Conservation (phyloP, 768 basidiomycete genomes). For the Phylloporus sp. region DNA sequence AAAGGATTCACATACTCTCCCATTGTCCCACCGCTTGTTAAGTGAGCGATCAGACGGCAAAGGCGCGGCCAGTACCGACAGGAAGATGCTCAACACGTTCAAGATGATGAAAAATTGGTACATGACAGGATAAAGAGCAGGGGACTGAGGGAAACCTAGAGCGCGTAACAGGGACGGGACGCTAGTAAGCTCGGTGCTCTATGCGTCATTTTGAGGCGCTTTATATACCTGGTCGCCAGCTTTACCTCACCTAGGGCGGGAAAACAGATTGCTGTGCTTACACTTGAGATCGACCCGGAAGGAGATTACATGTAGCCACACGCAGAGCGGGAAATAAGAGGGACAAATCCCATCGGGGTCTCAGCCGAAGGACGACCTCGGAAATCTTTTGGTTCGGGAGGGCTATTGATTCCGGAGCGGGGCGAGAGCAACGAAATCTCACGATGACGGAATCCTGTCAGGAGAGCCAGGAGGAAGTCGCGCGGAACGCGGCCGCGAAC, state of each 20-base stretch:
- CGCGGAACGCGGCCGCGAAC: slow-evolving; percentile 13
- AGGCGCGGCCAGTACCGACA: slow-evolving; percentile 40
- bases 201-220: slow-evolving; percentile 6
- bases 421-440: not conserved
- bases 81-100: slow-evolving; percentile 39
- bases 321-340: slow-evolving; percentile 19
- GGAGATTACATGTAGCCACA: slow-evolving; percentile 25
- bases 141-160: not conserved
- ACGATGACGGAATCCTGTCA: slow-evolving; percentile 19
- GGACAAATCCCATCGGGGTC: slow-evolving; percentile 17
- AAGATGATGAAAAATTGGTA: slow-evolving; percentile 24
- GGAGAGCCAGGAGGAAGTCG: slow-evolving; percentile 18
- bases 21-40: slow-evolving; percentile 54
- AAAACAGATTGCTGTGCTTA: slow-evolving; percentile 20
- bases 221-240: slow-evolving; percentile 24
- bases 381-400: slow-evolving; percentile 8
- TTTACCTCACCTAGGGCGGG: slow-evolving; percentile 31
- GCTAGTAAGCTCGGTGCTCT: not conserved
- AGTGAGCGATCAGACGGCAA: slow-evolving; percentile 32
- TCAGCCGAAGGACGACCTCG: slow-evolving; percentile 17
- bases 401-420: slow-evolving; percentile 19
- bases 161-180: slow-evolving; percentile 2
- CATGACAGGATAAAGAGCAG: slow-evolving; percentile 12
- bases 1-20: slow-evolving; percentile 43
- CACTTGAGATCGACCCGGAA: slow-evolving; percentile 27